phyloP scores from a whole-genome alignment of 2,329 filamentous ascomycete genomes.

The Aureobasidium namibiae region DNA sequence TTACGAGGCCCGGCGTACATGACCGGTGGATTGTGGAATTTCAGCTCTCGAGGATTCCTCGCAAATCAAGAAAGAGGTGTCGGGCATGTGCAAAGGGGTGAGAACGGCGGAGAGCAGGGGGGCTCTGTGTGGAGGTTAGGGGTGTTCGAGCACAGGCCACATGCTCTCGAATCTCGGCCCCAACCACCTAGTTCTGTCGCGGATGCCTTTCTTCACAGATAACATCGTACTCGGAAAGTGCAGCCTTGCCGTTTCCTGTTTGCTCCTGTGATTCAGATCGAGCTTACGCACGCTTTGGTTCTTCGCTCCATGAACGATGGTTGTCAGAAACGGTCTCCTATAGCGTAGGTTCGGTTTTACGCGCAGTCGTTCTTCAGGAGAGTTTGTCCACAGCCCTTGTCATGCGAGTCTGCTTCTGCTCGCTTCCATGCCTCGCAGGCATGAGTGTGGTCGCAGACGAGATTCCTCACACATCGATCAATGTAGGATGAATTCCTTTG shows the following conservation, averaged over 20 bases:
- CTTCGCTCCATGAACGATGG: background rate
- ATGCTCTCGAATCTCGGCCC: background rate
- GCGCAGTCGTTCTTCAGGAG: background rate
- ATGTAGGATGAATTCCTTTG: conserved; percentile 9
- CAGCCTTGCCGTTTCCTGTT: background rate
- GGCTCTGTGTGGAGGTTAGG: background rate
- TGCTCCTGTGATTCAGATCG: background rate
- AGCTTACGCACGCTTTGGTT: background rate
- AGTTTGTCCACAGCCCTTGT: background rate
- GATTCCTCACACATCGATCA: conserved; percentile 2
- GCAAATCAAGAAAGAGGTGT: background rate
- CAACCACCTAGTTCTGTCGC: background rate
- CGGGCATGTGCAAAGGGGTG: background rate
- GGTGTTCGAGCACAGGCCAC: background rate
- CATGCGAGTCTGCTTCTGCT: background rate
- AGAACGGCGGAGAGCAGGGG: background rate
- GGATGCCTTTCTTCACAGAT: background rate
- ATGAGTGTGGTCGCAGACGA: background rate
- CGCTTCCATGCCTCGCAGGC: background rate
- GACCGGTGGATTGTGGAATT: background rate
- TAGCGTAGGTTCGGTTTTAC: background rate
- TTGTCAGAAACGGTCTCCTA: background rate
- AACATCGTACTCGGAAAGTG: no score
- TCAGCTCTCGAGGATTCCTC: background rate
- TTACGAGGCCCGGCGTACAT: background rate